These are phyloP conservation scores for Entomortierella parvispora DNA, from an alignment of 192 early-diverging fungal species.

Conservation along the genomic window DNA sequence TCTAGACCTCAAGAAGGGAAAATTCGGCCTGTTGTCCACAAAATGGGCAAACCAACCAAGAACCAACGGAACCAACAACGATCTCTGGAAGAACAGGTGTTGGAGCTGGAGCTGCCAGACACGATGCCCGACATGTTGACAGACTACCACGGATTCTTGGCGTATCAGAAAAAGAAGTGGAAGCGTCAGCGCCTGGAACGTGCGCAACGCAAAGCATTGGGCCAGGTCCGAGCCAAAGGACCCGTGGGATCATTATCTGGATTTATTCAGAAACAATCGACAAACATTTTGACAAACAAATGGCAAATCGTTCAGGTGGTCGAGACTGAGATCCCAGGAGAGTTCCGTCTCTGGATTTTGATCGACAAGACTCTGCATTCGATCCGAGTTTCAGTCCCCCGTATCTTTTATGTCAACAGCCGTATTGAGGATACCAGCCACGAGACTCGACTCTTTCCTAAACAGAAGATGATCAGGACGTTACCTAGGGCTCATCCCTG, in stretches of 20 bases:
- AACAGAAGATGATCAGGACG: conserved; percentile 58
- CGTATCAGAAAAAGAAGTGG: conserved; percentile 83
- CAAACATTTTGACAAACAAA: conserved; percentile 65
- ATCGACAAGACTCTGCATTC: conserved; percentile 75
- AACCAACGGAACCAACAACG: conserved; percentile 13
- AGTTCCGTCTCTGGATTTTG: conserved; percentile 89
- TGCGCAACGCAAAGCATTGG: conserved; percentile 52
- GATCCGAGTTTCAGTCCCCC: conserved; percentile 81
- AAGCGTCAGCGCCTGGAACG: conserved; percentile 66
- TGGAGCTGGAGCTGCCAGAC: conserved; percentile 62
- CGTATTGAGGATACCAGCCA: conserved; percentile 51
- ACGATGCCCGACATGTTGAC: conserved; percentile 71
- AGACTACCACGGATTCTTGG: conserved; percentile 81
- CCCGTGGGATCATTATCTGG: conserved; percentile 49
- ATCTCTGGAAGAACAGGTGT: conserved; percentile 34
- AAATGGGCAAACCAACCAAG: conserved; percentile 25
- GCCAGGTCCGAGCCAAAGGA: conserved; percentile 44
- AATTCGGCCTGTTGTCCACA: conserved; percentile 30
- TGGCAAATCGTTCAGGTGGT: conserved; percentile 93
- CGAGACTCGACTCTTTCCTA: conserved; percentile 32
- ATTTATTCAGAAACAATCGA: conserved; percentile 79
- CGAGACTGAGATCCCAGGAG: conserved; percentile 85
- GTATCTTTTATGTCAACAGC: conserved; percentile 87
- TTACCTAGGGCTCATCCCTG: conserved; percentile 83
- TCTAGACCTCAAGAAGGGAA: background rate